A percentile compares a stretch with the other conserved stretches of the same genome.
phyloP scores from a whole-genome alignment of 768 basidiomycete genomes.

The Leccinum boreale region DNA sequence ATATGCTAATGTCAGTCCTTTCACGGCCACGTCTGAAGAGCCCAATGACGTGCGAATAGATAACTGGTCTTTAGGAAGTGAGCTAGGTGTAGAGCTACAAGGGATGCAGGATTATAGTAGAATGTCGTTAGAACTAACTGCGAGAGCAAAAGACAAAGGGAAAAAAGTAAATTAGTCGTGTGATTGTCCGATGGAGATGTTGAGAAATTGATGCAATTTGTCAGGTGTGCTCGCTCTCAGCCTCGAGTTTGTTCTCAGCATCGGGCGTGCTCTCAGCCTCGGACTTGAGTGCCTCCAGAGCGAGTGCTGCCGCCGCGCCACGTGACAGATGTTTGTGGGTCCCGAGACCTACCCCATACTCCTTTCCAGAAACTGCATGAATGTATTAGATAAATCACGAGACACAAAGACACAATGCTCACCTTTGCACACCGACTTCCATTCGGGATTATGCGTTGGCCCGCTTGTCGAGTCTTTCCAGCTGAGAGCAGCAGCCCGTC shows the following conservation, averaged over 20 bases:
- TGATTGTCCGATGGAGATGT: neutral
- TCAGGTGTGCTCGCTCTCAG: conserved; percentile 17
- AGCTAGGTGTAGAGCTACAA: conserved; percentile 8
- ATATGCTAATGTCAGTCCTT: conserved; percentile 5
- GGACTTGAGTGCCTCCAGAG: conserved; percentile 37
- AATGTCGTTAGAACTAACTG: neutral
- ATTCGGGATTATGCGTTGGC: conserved; percentile 42
- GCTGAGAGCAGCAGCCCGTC: conserved; percentile 42
- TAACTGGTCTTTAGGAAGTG: conserved; percentile 8
- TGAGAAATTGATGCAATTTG: neutral
- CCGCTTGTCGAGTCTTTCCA: conserved; percentile 52
- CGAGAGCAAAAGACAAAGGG: neutral
- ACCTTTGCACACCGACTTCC: conserved; percentile 65
- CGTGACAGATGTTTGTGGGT: conserved; percentile 51
- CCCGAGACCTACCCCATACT: conserved; percentile 48
- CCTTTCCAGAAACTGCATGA: conserved; percentile 47
- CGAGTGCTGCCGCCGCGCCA: conserved; percentile 33
- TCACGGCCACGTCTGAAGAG: conserved; percentile 3
- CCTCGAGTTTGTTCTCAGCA: conserved; percentile 15
- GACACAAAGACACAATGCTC: conserved; percentile 14
- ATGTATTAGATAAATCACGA: conserved; percentile 11
- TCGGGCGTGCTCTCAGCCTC: conserved; percentile 20
- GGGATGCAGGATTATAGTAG: neutral
- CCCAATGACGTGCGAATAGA: conserved; percentile 6
- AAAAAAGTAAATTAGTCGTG: neutral